phyloP scores from a whole-genome alignment of 202 grass and related monocot genomes.

The Setaria viridis region DNA sequence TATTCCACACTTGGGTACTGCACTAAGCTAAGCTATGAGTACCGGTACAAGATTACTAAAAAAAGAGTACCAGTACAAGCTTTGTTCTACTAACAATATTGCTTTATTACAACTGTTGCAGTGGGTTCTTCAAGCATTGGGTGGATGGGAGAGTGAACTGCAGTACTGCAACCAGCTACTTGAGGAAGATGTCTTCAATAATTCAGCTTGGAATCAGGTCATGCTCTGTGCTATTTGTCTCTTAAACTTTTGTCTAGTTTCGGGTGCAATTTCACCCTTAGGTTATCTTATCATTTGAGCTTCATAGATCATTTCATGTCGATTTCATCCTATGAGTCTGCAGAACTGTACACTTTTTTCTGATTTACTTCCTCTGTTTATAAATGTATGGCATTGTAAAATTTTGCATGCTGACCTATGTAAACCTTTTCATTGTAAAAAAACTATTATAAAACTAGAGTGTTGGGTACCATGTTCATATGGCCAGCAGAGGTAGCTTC shows the following conservation, averaged over 20 bases:
- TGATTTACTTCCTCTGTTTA: constrained; percentile 26
- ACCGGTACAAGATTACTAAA: not conserved
- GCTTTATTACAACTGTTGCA: constrained; percentile 51
- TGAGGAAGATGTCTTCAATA: constrained; percentile 92
- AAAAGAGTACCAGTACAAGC: not conserved
- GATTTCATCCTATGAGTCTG: constrained; percentile 8
- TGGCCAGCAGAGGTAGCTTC: not conserved
- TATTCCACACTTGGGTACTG: not conserved
- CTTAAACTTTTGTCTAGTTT: not conserved
- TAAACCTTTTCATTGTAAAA: constrained; percentile 7
- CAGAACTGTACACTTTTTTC: not conserved
- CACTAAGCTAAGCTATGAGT: constrained; percentile 15
- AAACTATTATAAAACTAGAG: not conserved
- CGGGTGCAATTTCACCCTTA: not conserved
- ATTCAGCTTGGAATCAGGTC: constrained; percentile 99
- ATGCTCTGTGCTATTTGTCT: constrained; percentile 16
- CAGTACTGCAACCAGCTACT: constrained; percentile 78
- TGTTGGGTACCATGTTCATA: not conserved
- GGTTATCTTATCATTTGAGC: constrained; percentile 22
- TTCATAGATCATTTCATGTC: not conserved
- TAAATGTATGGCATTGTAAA: not conserved
- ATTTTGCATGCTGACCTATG: not conserved
- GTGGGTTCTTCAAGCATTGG: constrained; percentile 93
- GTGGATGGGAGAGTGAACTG: constrained; percentile 93
- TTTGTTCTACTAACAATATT: constrained; percentile 30